Percentiles rank a stretch among this genome's conserved stretches.
These are phyloP conservation scores for Gynochthodes officinalis DNA, from an alignment of 257 asterid species.

Conservation along the genomic window DNA sequence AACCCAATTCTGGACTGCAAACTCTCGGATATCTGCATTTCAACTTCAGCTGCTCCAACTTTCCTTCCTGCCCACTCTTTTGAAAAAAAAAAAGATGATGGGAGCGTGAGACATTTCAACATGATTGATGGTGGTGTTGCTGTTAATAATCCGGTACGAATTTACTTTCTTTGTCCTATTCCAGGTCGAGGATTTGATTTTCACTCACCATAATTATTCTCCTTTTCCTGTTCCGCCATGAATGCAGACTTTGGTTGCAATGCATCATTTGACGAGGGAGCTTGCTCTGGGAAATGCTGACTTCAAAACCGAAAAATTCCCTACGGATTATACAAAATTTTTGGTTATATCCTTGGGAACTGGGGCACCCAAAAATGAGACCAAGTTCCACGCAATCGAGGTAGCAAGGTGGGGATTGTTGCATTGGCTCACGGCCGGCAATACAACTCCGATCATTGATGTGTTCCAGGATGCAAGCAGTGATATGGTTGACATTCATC, in stretches of 20 bases:
- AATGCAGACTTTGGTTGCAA: background rate
- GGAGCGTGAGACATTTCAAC: background rate
- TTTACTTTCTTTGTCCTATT: too few species aligned
- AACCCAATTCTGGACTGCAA: background rate
- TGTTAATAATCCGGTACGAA: background rate
- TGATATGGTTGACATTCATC: background rate
- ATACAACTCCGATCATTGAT: background rate
- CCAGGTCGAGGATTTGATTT: too few species aligned
- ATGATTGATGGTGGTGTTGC: conserved; percentile 5
- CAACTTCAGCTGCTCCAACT: background rate
- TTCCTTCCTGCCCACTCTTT: background rate
- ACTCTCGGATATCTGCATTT: background rate
- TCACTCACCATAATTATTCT: too few species aligned
- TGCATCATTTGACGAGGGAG: background rate
- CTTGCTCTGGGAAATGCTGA: background rate
- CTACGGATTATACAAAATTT: background rate
- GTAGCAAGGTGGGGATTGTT: background rate
- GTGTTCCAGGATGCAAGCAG: background rate
- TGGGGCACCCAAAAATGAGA: background rate
- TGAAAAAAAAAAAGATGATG: background rate
- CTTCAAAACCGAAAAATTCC: background rate
- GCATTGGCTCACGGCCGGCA: background rate
- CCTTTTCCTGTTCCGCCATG: too few species aligned
- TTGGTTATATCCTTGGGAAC: background rate
- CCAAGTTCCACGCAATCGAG: background rate